Evolutionary conservation across 2,329 filamentous ascomycete genomes (phyloP), one percentile per base, ranked within the genome.

Genomic region (Scorias spongiosa): DNA sequence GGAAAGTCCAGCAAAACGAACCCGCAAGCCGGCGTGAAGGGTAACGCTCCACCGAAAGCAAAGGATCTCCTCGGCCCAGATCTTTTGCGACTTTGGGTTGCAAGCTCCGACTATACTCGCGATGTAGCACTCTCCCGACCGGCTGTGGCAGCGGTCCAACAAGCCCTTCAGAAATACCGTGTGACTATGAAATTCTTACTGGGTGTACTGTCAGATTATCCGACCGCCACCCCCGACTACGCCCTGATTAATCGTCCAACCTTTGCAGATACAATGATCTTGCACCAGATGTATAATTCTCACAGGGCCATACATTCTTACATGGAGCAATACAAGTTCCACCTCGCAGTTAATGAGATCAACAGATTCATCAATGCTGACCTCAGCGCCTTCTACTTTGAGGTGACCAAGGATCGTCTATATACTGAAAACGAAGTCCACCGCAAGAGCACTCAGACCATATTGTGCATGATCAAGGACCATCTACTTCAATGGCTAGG

Each of bases 311-410:
- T 89, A 0, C 72, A 75, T 49, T 66, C 69, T 12, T 73, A 80
- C 17, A 87, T 81, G 57, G 64, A 73, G 30, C 75, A 75, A 20
- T 82, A 84, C 57, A 84, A 94, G 57, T 95, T 94, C 62, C 81
- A 86, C 71, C 83, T 78, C 62, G 88, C 75, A 10, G 69, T 87
- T 5, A 76, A 71, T 46, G 65, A 73, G 3, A 71, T 96, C 50
- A 93, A 88, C 62, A 75, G 76, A 49, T 95, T 88, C 80, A 72
- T 93, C 46, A 78, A 79, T 44, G 78, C 72, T 18, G 84, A 95
- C 52, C 72, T 98, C 18, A 95, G 87, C 0, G 81, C 89, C 0
- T 93, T 95, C 62, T 98, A 96, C 61, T 77, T 98, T 45, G 91
- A 98, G 63, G 79, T 84, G 0, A 71, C 88, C 54, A 98, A 98